Conservation (phyloP, 371 early-diverging fungal genomes). For the Mucor velutinosus region DNA sequence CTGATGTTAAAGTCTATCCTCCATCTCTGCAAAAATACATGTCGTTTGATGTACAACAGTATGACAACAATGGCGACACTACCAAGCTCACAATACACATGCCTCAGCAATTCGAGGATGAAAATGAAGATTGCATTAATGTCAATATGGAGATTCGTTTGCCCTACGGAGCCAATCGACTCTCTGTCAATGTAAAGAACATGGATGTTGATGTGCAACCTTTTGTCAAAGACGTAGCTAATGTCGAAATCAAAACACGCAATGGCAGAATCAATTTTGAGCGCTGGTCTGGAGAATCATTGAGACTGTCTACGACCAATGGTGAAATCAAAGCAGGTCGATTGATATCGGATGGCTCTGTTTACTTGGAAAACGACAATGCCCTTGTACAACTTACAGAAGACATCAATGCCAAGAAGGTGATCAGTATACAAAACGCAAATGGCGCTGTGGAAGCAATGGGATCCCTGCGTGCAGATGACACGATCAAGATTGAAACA, state of each 20-base stretch:
- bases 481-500: slow-evolving; percentile 5
- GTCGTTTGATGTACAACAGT: slow-evolving; percentile 2
- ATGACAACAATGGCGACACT: background rate
- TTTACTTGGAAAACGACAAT: slow-evolving; percentile 12
- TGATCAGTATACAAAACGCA: background rate
- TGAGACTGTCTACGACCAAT: slow-evolving; percentile 4
- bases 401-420: slow-evolving; percentile 3
- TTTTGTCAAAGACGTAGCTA: slow-evolving; percentile 7
- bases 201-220: slow-evolving; percentile 16
- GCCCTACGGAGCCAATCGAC: slow-evolving; percentile 6
- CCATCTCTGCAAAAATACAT: background rate
- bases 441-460: slow-evolving; percentile 7
- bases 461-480: slow-evolving; percentile 7
- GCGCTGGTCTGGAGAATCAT: slow-evolving; percentile 10
- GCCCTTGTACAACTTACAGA: background rate
- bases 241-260: background rate
- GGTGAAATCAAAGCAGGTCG: slow-evolving; percentile 2
- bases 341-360: background rate
- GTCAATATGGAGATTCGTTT: slow-evolving; percentile 15
- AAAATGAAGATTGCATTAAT: slow-evolving; percentile 11
- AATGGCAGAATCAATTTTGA: slow-evolving; percentile 11
- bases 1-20: slow-evolving; percentile 1
- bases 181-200: slow-evolving; percentile 1
- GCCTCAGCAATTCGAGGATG: slow-evolving; percentile 5
- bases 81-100: background rate